Conservation (phyloP, 768 basidiomycete genomes). For the Leccinum truebloodii region DNA sequence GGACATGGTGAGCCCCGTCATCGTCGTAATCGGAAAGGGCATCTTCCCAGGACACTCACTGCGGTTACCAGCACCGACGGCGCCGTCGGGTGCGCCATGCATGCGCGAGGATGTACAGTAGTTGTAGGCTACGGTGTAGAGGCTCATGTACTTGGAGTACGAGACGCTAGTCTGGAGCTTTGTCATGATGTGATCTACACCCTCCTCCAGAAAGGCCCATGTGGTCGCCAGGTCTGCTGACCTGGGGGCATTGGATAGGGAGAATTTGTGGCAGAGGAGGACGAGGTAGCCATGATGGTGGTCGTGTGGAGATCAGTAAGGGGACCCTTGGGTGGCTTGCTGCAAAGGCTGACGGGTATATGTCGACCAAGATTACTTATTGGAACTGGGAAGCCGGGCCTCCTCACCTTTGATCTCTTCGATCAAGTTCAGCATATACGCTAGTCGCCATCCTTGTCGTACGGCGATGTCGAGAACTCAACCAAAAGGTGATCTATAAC, state of each 20-base stretch:
- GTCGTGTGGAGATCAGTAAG: constrained; percentile 29
- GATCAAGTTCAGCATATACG: too few relatives aligned
- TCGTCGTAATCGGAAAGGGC: constrained; percentile 23
- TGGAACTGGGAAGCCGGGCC: too few relatives aligned
- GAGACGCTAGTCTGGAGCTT: constrained; percentile 87
- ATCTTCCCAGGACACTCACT: constrained; percentile 50
- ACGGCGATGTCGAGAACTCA: too few relatives aligned
- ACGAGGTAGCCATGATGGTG: constrained; percentile 35
- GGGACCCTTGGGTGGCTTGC: constrained; percentile 12
- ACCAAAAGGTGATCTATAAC: too few relatives aligned
- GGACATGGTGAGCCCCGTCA: background rate
- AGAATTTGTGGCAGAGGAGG: constrained; percentile 32
- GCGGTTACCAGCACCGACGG: constrained; percentile 43
- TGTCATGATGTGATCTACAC: constrained; percentile 89
- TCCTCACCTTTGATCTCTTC: too few relatives aligned
- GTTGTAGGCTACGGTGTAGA: constrained; percentile 95
- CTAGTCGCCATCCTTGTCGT: too few relatives aligned
- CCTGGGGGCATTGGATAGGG: constrained; percentile 58
- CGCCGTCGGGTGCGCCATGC: constrained; percentile 48
- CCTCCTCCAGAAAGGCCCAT: constrained; percentile 82
- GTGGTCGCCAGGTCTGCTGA: constrained; percentile 76
- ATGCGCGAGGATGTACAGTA: constrained; percentile 92
- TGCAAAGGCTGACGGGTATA: constrained; percentile 16
- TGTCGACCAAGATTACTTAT: too few relatives aligned
- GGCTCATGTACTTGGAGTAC: constrained; percentile 84